Evolutionary conservation across 1,284 basidiomycete genomes (phyloP).

Genomic region (Coniferiporia sulphurascens): DNA sequence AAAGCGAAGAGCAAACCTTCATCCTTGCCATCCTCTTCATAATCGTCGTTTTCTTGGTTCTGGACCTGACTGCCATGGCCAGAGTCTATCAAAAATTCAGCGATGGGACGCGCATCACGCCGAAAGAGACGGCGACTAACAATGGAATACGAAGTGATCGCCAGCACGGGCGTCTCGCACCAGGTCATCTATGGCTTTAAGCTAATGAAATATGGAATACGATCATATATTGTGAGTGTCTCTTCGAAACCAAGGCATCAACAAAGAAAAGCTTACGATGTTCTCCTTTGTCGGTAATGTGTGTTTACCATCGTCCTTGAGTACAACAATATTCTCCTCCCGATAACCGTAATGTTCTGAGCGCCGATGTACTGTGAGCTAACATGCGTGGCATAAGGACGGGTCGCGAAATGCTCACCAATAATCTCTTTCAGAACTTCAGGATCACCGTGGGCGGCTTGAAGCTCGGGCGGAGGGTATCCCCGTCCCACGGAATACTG

Average conservation of each 20-base stretch:
- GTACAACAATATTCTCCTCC: conserved; percentile 13
- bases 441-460: conserved; percentile 9
- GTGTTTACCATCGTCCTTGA: conserved; percentile 18
- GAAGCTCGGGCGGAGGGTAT: background rate
- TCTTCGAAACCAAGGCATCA: background rate
- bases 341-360: conserved; percentile 12
- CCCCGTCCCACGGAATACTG: background rate
- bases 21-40: conserved; percentile 19
- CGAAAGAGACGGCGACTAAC: conserved; percentile 7
- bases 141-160: conserved; percentile 21
- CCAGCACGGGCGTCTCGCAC: conserved; percentile 17
- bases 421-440: conserved; percentile 9
- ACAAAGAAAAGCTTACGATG: conserved; percentile 13
- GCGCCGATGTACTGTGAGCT: background rate
- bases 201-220: conserved; percentile 3
- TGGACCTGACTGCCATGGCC: conserved; percentile 19
- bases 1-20: conserved; percentile 12
- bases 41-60: conserved; percentile 7
- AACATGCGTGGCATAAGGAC: too few species aligned
- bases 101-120: background rate
- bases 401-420: background rate
- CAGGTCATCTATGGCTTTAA: conserved; percentile 17
- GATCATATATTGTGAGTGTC: background rate
- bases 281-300: conserved; percentile 16
- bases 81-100: conserved; percentile 10